Evolutionary conservation across 2,329 filamentous ascomycete genomes (phyloP), one percentile per base, ranked within the genome.

Genomic region (Calycina herbarum): DNA sequence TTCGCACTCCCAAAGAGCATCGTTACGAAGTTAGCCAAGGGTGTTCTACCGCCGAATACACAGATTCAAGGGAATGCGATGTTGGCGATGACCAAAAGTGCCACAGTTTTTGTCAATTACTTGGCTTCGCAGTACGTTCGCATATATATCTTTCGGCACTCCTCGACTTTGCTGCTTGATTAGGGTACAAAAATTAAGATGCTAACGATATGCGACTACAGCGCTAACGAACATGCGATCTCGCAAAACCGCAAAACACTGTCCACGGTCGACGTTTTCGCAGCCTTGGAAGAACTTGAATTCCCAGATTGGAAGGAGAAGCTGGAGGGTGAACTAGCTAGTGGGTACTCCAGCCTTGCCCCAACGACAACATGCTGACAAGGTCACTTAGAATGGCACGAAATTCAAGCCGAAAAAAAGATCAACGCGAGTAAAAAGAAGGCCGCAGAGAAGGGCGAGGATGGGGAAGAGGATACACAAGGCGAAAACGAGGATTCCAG

Each of bases 1-100:
- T 85, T 94, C 64, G 88, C 83, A 67, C 82, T 95, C 15, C 92
- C 92, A 38, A 93, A 92, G 75, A 93, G 90, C 6, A 93, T 94
- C 78, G 89, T 94, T 70, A 90, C 90, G 62, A 84, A 91, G 63
- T 83, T 95, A 40, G 90, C 91, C 51, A 94, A 94, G 79, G 89
- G 90, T 51, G 90, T 92, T 5, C 81, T 95, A 5, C 91, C 92
- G 0, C 83, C 90, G 5, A 93, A 93, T 75, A 94, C 91, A 5
- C 90, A 93, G 78, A 91, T 94, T 59, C 91, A 94, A 76, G 91
- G 89, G 74, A 93, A 93, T 79, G 92, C 92, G 54, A 85, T 94
- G 63, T 79, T 92, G 61, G 92, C 91, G 10, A 84, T 95, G 80
- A 90, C 86, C 70, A 94, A 94, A 79, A 91, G 90, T 77, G 89